Conservation (phyloP, 331 rosid species). For the Phaseolus coccineus region DNA sequence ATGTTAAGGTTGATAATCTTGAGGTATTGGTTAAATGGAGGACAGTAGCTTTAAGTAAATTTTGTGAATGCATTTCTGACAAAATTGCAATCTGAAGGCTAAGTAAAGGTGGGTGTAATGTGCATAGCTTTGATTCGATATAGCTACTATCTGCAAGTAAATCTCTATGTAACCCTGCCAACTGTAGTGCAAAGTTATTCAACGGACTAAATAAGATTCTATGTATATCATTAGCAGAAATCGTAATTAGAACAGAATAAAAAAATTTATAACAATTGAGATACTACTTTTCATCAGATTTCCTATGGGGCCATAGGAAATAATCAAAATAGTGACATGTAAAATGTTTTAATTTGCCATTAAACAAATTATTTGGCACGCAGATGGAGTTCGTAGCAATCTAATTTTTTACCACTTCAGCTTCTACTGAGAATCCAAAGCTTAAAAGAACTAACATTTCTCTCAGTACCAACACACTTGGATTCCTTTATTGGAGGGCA, state of each 20-base stretch:
- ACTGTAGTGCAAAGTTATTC: conserved; percentile 60
- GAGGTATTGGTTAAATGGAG: conserved; percentile 74
- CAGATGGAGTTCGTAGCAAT: not conserved
- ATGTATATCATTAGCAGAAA: too few species aligned
- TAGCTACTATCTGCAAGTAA: conserved; percentile 73
- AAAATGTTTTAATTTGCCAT: too few species aligned
- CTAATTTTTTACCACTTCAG: conserved; percentile 22
- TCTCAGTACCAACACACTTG: not conserved
- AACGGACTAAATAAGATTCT: conserved; percentile 24
- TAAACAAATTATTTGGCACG: not conserved
- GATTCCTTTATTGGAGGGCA: not conserved
- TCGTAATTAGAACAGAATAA: too few species aligned
- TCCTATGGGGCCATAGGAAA: too few species aligned
- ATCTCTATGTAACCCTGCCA: conserved; percentile 80
- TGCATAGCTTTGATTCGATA: conserved; percentile 89
- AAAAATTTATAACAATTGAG: too few species aligned
- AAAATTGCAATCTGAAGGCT: conserved; percentile 91
- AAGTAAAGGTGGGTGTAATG: conserved; percentile 83
- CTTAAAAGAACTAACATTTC: conserved; percentile 1
- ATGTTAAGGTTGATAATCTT: conserved; percentile 48
- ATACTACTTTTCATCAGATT: too few species aligned
- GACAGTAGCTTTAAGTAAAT: conserved; percentile 77
- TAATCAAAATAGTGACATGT: too few species aligned
- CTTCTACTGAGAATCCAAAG: conserved; percentile 16
- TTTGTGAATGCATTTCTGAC: conserved; percentile 82